Conservation (phyloP, 768 basidiomycete genomes). For the Boletus tylopilopsis region DNA sequence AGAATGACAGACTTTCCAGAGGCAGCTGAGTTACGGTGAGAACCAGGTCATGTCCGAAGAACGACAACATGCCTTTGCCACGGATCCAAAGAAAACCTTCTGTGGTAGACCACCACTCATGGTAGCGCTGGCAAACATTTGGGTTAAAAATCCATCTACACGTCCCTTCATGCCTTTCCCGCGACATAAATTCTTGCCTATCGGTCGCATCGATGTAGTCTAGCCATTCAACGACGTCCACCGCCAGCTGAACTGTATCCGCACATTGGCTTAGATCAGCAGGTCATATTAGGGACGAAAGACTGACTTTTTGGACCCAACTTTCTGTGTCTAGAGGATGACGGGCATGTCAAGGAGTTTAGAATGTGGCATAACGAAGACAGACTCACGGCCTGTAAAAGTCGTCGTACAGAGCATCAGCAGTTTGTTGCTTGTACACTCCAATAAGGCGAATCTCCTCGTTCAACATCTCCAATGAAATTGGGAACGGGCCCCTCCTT, state of each 20-base stretch:
- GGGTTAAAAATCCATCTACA: constrained; percentile 23
- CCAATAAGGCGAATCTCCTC: constrained; percentile 22
- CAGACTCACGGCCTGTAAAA: constrained; percentile 22
- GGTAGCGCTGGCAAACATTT: constrained; percentile 16
- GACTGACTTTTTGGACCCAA: constrained; percentile 24
- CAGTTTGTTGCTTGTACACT: constrained; percentile 15
- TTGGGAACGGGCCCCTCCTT: constrained; percentile 20
- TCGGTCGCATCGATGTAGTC: constrained; percentile 24
- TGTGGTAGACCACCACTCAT: constrained; percentile 17
- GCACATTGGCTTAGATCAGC: constrained; percentile 1
- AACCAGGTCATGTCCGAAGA: background rate
- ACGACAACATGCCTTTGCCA: constrained; percentile 16
- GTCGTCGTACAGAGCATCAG: constrained; percentile 16
- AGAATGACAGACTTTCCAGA: constrained; percentile 25
- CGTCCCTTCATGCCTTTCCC: constrained; percentile 22
- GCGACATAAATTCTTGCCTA: constrained; percentile 23
- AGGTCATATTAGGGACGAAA: background rate
- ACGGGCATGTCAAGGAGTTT: background rate
- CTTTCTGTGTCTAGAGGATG: constrained; percentile 12
- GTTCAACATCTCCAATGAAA: constrained; percentile 19
- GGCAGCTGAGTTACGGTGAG: constrained; percentile 13
- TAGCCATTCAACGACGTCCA: constrained; percentile 21
- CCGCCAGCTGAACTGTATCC: constrained; percentile 21
- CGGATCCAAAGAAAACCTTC: constrained; percentile 26
- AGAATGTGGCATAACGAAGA: background rate